Conservation (phyloP, 768 basidiomycete species). For the Lactarius hengduanensis region DNA sequence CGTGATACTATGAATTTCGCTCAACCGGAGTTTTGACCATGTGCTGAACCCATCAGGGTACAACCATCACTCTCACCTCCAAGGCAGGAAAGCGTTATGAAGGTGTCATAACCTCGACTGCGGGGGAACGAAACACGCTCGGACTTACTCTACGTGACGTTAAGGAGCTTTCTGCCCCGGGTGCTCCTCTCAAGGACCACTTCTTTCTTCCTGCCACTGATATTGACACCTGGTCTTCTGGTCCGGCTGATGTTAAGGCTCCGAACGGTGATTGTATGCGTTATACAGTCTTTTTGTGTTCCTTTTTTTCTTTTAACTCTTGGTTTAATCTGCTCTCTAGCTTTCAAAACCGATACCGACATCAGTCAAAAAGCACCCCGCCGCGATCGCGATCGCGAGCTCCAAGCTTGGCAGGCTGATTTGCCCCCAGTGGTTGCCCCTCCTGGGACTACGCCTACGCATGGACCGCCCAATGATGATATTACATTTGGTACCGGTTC, state of each 20-base stretch:
- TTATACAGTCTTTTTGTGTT: slow-evolving; percentile 7
- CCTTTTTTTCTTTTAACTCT: slow-evolving; percentile 2
- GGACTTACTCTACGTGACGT: slow-evolving; percentile 78
- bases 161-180: slow-evolving; percentile 66
- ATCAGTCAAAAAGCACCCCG: slow-evolving; percentile 56
- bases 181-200: slow-evolving; percentile 66
- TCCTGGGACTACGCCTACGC: slow-evolving; percentile 33
- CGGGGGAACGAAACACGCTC: slow-evolving; percentile 60
- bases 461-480: slow-evolving; percentile 52
- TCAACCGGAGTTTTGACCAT: slow-evolving; percentile 26
- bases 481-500: slow-evolving; percentile 63
- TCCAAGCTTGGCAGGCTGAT: slow-evolving; percentile 74
- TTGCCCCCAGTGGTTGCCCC: slow-evolving; percentile 34
- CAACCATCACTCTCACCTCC: slow-evolving; percentile 71
- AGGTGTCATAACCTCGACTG: slow-evolving; percentile 63
- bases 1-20: slow-evolving; percentile 36
- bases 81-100: slow-evolving; percentile 73
- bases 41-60: slow-evolving; percentile 49
- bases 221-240: slow-evolving; percentile 71
- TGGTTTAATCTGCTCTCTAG: slow-evolving; percentile 33
- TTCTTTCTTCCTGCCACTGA: slow-evolving; percentile 69
- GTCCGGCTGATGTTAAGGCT: slow-evolving; percentile 66
- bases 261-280: slow-evolving; percentile 71
- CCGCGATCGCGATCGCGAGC: slow-evolving; percentile 78
- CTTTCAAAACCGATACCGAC: slow-evolving; percentile 80